Base-by-base conservation (phyloP, 2,329 filamentous ascomycete genomes). In the Hortaea sp. region DNA sequence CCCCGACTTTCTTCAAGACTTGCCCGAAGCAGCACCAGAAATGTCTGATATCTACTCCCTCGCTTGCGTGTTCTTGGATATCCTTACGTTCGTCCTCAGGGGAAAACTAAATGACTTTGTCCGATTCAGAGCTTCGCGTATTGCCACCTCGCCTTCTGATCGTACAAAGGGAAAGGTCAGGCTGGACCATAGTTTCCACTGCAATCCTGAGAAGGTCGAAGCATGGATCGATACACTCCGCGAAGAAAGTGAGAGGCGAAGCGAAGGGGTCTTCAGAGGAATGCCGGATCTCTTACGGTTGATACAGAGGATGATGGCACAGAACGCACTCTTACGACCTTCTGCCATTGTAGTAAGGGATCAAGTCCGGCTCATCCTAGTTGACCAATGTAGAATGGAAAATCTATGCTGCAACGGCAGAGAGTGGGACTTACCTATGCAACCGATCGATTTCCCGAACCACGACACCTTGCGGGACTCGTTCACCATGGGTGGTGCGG, bases 21-120 rank as follows among this genome's bases (percentile, higher is more conserved):
- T 75, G 13, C 62, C 59, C 5, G 42, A 44, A 27, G 51, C 58
- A 28, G 52, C 45, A 7, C 55, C 53, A 61, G 49, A 72, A 68
- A 57, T 66, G 49, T 78, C 81, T 39, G 85, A 88, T 59, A 70
- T 88, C 13, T 89, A 84, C 65, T 85, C 82, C 3, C 70, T 88
- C 1, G 84, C 79, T 7, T 85, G 83, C 61, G 73, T 88, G 43
- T 84, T 84, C 49, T 69, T 88, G 11, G 84, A 89, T 52, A 74
- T 88, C 29, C 60, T 88, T 13, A 80, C 79, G 20, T 80, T 85
- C 57, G 69, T 85, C 47, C 64, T 87, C 49, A 85, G 85, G 61
- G 80, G 81, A 53, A 78, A 80, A 44, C 73, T 77, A 1, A 74
- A 77, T 42, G 76, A 81, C 28, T 87, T 88, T 57, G 70, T 78